Base-by-base conservation (phyloP, 495 filamentous ascomycete species). In the Melanomma pulvis-pyrius region DNA sequence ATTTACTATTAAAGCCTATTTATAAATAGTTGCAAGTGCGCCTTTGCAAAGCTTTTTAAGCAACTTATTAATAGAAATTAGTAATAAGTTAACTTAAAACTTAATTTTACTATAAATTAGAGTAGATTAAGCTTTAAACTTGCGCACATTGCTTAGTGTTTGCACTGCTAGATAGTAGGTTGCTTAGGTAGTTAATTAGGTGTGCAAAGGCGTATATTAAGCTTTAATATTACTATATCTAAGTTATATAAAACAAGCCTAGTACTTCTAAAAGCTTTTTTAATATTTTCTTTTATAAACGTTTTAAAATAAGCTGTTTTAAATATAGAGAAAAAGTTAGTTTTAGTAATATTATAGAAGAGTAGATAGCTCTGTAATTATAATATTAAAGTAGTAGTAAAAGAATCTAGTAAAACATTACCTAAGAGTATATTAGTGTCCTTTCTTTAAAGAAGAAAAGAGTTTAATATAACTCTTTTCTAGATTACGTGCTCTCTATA, bases 181-280 rank as follows among this genome's bases (percentile, higher is more conserved):
- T 52, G 17, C 34, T 30, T 5, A 36, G 59, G 22, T 7, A 26
- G 59, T 19, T 30, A 47, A 22, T 21, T 26, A 17, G 49, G 59
- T 30, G 49, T 62, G 36, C 49, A 26, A 2, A 50, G 50, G 15
- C 24, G 29, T 39, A 49, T 8, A 48, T 58, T 30, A 47, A 64
- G 53, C 61, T 32, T 64, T 39, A 29, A 56, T 48, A 56, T 13
- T 32, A 64, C 51, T 1, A 28, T 30, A n/a, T 68, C 50, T 62
- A 32, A 58, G 24, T 69, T 59, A 26, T 58, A 25, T 61, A 50
- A 59, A 19, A 73, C 48, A n/a, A 71, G 49, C 1, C 69, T 59
- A 61, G 71, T 50, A 19, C 34, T 64, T 66, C 17, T 13, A 48
- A 69, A 73, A 30, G 41, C 52, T 46, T 21, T 49, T 25, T 53